Conservation (phyloP, 352 stramenopile species). For the Phytophthora melonis region DNA sequence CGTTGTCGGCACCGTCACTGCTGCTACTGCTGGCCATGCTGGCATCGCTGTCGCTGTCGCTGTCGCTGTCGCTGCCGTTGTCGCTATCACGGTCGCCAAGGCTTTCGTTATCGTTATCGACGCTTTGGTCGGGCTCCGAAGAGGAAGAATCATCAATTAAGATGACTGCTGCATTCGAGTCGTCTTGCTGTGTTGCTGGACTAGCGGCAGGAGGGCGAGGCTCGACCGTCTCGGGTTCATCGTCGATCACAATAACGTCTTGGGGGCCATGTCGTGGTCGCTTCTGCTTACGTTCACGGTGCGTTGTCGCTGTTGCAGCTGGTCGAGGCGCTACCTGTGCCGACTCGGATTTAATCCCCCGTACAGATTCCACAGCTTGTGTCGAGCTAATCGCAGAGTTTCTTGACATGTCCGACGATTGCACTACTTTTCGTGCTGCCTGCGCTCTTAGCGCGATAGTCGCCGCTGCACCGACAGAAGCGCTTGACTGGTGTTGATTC, state of each 20-base stretch:
- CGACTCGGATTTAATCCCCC: neutral
- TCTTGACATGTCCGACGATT: neutral
- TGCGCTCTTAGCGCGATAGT: neutral
- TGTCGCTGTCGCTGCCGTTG: neutral
- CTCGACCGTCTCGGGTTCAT: neutral
- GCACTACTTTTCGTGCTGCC: neutral
- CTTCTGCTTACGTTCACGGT: neutral
- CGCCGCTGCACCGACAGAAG: neutral
- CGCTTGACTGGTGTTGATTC: neutral
- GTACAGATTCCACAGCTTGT: neutral
- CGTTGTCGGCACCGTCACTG: slow-evolving; percentile 20
- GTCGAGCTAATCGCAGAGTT: neutral
- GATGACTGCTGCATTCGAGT: slow-evolving; percentile 2
- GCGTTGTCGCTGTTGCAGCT: neutral
- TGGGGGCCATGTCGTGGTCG: neutral
- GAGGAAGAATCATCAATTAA: slow-evolving; percentile 22
- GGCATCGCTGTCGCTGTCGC: slow-evolving; percentile 6
- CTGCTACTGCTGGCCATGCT: slow-evolving; percentile 16
- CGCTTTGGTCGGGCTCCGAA: slow-evolving; percentile 7
- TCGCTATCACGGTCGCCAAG: neutral
- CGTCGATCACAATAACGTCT: slow-evolving; percentile 23
- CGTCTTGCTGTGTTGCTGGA: neutral
- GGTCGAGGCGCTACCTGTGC: neutral
- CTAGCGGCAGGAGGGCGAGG: neutral
- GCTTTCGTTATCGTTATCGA: slow-evolving; percentile 14